Evolutionary conservation across 129 eudicot species (phyloP).

Genomic region (Flaveria brownii): DNA sequence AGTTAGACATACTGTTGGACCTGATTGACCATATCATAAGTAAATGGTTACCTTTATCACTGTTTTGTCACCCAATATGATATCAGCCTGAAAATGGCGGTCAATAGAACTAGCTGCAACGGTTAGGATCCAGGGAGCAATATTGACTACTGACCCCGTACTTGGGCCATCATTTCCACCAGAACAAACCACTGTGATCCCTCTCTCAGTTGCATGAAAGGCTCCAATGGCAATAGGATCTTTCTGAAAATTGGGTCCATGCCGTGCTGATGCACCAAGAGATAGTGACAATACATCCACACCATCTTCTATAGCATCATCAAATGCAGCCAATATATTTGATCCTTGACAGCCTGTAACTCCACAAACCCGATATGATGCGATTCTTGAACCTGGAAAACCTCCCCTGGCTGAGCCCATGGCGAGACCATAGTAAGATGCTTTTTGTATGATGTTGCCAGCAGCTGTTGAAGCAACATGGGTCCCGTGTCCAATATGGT

Average conservation of each 20-base stretch:
- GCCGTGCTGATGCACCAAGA: constrained; percentile 45
- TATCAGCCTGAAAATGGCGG: constrained; percentile 62
- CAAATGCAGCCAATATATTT: constrained; percentile 69
- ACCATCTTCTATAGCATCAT: constrained; percentile 79
- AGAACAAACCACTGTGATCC: constrained; percentile 68
- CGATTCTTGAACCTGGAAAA: constrained; percentile 66
- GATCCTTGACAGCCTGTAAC: constrained; percentile 59
- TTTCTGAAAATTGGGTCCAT: constrained; percentile 35
- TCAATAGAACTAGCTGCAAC: constrained; percentile 88
- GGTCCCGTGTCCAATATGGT: constrained; percentile 74
- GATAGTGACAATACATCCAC: constrained; percentile 78
- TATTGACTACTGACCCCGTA: constrained; percentile 46
- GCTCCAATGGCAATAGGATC: constrained; percentile 89
- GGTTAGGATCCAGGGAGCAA: constrained; percentile 80
- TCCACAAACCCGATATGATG: constrained; percentile 63
- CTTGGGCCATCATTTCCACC: constrained; percentile 82
- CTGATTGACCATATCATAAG: neutral
- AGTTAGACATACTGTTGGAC: neutral
- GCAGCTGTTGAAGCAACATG: constrained; percentile 82
- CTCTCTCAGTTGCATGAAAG: constrained; percentile 76
- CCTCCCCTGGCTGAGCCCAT: constrained; percentile 81
- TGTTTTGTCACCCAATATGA: constrained; percentile 58
- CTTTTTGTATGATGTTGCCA: constrained; percentile 54
- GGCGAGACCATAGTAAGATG: constrained; percentile 78
- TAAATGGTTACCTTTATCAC: constrained; percentile 55